Percentiles rank a stretch among this genome's conserved stretches.
These are phyloP conservation scores for Blastomyces emzantsi DNA, from an alignment of 2,329 filamentous ascomycete genomes.

Conservation along the genomic window DNA sequence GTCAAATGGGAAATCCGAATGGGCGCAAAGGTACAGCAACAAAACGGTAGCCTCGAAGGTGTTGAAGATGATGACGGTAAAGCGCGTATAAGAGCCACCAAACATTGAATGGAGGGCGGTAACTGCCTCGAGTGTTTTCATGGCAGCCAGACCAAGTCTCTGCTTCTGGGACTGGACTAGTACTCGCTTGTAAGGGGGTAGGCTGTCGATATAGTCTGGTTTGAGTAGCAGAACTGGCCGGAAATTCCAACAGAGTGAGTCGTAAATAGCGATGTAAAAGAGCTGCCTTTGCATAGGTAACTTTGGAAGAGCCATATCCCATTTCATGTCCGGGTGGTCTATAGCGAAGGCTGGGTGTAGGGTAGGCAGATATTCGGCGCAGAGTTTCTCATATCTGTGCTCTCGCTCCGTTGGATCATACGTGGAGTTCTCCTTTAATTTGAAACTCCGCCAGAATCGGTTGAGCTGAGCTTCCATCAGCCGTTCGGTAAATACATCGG, in stretches of 20 bases:
- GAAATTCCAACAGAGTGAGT: constrained; percentile 7
- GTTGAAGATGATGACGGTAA: constrained; percentile 7
- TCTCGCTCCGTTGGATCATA: constrained; percentile 1
- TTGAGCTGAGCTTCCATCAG: not conserved
- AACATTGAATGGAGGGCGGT: constrained; percentile 5
- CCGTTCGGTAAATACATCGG: not conserved
- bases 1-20: constrained; percentile 5
- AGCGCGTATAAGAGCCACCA: constrained; percentile 5
- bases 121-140: not conserved
- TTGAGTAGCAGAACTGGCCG: not conserved
- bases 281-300: constrained; percentile 6
- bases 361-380: constrained; percentile 1
- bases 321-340: not conserved
- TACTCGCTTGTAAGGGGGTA: constrained; percentile 6
- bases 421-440: not conserved
- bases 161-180: constrained; percentile 6
- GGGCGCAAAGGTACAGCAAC: constrained; percentile 5
- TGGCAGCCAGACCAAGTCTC: not conserved
- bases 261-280: constrained; percentile 6
- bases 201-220: not conserved
- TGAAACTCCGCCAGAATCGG: constrained; percentile 3
- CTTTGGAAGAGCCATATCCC: constrained; percentile 1
- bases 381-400: constrained; percentile 5
- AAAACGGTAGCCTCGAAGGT: constrained; percentile 7
- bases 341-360: constrained; percentile 4